These are phyloP conservation scores for Trichocomaceae sp. DNA, from an alignment of 2,329 filamentous ascomycete genomes.

Conservation along the genomic window DNA sequence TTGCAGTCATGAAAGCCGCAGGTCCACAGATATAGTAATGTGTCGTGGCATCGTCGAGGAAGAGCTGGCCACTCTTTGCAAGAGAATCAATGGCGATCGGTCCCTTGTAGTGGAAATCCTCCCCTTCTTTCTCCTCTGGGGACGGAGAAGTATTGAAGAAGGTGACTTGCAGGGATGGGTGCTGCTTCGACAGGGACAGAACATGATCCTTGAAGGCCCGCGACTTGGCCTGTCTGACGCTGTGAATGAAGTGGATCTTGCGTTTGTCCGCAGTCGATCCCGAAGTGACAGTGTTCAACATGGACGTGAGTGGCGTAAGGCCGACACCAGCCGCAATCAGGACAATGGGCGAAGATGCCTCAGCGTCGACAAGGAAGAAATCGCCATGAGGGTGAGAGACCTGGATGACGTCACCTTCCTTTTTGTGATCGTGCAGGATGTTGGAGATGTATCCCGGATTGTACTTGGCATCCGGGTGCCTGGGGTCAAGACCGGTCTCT, in stretches of 20 bases:
- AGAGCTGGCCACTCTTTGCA: constrained; percentile 49
- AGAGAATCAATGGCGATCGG: constrained; percentile 54
- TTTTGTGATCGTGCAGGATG: constrained; percentile 56
- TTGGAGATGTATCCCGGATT: constrained; percentile 64
- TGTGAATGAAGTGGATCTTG: constrained; percentile 55
- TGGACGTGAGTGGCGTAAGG: constrained; percentile 54
- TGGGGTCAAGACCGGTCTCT: constrained; percentile 45
- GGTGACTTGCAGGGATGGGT: constrained; percentile 46
- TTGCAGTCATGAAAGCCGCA: constrained; percentile 55
- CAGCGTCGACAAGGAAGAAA: constrained; percentile 44
- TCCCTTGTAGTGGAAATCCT: constrained; percentile 55
- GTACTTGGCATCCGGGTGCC: constrained; percentile 38
- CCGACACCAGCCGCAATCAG: constrained; percentile 58
- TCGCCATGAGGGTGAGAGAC: constrained; percentile 62
- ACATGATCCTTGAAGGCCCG: constrained; percentile 52
- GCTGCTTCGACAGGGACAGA: constrained; percentile 35
- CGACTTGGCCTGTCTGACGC: constrained; percentile 43
- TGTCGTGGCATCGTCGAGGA: constrained; percentile 47
- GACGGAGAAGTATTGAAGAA: constrained; percentile 53
- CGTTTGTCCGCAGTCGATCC: constrained; percentile 41
- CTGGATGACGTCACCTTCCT: constrained; percentile 56
- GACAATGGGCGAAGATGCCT: constrained; percentile 46
- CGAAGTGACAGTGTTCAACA: constrained; percentile 48
- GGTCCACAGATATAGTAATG: constrained; percentile 70
- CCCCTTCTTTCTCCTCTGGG: constrained; percentile 44